Evolutionary conservation across 1,284 basidiomycete genomes (phyloP).

Genomic region (Phellopilus nigrolimitatus): DNA sequence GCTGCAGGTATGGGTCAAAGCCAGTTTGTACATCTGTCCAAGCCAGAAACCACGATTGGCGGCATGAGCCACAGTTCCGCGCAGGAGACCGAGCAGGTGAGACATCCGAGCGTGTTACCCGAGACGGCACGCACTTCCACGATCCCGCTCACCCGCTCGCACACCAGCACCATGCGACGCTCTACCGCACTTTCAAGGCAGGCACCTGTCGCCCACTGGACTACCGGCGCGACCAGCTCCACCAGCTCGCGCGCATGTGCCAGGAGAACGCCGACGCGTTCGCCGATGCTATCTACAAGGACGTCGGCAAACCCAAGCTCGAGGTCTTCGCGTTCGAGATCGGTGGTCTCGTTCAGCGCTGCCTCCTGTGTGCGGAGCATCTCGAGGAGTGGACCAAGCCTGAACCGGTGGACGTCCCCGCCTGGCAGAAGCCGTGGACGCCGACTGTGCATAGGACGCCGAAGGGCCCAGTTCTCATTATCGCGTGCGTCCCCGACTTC

Average conservation of each 20-base stretch:
- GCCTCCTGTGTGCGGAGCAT: constrained; percentile 42
- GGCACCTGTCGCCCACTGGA: constrained; percentile 47
- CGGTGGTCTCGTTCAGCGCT: constrained; percentile 37
- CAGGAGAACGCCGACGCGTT: constrained; percentile 53
- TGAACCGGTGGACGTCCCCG: constrained; percentile 32
- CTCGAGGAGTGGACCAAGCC: constrained; percentile 51
- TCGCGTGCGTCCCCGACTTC: constrained; percentile 26
- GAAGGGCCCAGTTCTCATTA: constrained; percentile 37
- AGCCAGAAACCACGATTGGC: no score
- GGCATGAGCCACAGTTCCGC: no score
- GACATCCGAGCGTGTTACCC: no score
- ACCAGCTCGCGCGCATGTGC: constrained; percentile 56
- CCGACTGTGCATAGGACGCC: constrained; percentile 35
- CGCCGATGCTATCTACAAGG: constrained; percentile 43
- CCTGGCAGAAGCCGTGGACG: constrained; percentile 31
- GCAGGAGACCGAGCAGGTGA: no score
- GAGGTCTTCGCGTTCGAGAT: constrained; percentile 38
- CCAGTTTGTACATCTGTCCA: no score
- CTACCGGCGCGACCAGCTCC: constrained; percentile 59
- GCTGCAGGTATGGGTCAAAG: no score
- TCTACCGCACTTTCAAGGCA: constrained; percentile 45
- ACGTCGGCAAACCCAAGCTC: constrained; percentile 50
- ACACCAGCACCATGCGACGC: constrained; percentile 41
- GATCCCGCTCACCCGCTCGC: no score
- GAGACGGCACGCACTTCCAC: no score